A percentile compares a stretch with the other conserved stretches of the same genome.
These are phyloP conservation scores for Aureobasidium leucospermi DNA, from an alignment of 2,329 filamentous ascomycete genomes.

Conservation along the genomic window DNA sequence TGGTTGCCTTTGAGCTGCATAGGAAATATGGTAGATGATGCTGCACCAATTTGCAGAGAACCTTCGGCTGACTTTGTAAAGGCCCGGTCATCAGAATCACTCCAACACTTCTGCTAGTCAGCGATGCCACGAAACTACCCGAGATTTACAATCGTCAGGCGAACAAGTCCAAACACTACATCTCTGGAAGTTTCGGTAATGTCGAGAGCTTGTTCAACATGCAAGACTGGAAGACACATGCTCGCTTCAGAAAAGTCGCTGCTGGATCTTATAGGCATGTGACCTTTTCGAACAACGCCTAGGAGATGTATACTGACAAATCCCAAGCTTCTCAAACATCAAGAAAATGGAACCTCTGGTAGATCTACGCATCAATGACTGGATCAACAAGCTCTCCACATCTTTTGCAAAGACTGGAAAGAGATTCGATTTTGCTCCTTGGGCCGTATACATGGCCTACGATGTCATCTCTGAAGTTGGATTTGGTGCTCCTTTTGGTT, in stretches of 20 bases:
- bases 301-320: neutral
- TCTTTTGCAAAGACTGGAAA: constrained; percentile 40
- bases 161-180: constrained; percentile 53
- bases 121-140: constrained; percentile 47
- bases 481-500: constrained; percentile 51
- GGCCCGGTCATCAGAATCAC: constrained; percentile 48
- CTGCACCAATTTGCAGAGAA: neutral
- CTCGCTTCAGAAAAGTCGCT: constrained; percentile 47
- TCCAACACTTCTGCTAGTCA: constrained; percentile 47
- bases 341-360: constrained; percentile 51
- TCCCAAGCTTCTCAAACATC: constrained; percentile 44
- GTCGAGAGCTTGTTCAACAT: constrained; percentile 53
- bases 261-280: constrained; percentile 41
- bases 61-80: constrained; percentile 19
- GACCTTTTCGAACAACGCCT: neutral
- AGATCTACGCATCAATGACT: constrained; percentile 44
- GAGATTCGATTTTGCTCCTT: constrained; percentile 48
- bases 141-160: constrained; percentile 49
- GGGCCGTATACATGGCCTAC: constrained; percentile 51
- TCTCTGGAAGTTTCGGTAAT: constrained; percentile 50
- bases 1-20: constrained; percentile 36
- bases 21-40: constrained; percentile 41
- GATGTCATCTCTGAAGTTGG: constrained; percentile 51
- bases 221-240: constrained; percentile 45
- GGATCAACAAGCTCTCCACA: constrained; percentile 42